Percentiles rank a stretch among this genome's conserved stretches.
Evolutionary conservation across 2,329 filamentous ascomycete species (phyloP).

Genomic region (Fusarium paranaense): DNA sequence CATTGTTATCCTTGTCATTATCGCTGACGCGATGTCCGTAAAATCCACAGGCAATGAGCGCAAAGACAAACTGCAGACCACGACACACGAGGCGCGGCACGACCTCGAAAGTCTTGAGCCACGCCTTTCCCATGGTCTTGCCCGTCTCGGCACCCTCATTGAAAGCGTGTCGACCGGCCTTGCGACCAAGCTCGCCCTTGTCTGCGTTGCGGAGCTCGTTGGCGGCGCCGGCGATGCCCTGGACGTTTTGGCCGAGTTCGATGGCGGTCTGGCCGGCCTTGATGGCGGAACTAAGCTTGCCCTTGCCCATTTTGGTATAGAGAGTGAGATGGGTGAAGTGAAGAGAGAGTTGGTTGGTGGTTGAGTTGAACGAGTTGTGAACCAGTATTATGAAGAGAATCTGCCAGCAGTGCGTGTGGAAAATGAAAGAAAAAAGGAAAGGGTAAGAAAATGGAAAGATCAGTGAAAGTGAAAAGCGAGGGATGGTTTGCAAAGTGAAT

Average conservation of each 20-base stretch:
- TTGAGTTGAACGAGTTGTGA: background rate
- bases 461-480: background rate
- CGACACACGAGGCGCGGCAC: slow-evolving; percentile 67
- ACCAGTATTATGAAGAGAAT: background rate
- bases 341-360: background rate
- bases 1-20: slow-evolving; percentile 51
- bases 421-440: background rate
- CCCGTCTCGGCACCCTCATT: slow-evolving; percentile 51
- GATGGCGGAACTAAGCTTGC: slow-evolving; percentile 46
- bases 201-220: slow-evolving; percentile 48
- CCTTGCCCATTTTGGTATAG: slow-evolving; percentile 44
- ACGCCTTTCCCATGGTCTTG: slow-evolving; percentile 58
- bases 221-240: slow-evolving; percentile 43
- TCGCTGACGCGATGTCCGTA: slow-evolving; percentile 69
- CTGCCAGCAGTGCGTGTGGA: background rate
- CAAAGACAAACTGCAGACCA: slow-evolving; percentile 76
- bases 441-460: background rate
- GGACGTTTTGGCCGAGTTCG: slow-evolving; percentile 47
- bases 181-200: slow-evolving; percentile 49
- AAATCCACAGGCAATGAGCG: slow-evolving; percentile 74
- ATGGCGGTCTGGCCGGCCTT: slow-evolving; percentile 50
- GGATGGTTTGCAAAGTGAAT: background rate
- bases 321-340: background rate
- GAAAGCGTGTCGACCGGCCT: slow-evolving; percentile 49
- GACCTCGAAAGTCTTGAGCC: slow-evolving; percentile 59